phyloP scores from a whole-genome alignment of 257 asterid genomes.

The Fraxinus cuspidata region DNA sequence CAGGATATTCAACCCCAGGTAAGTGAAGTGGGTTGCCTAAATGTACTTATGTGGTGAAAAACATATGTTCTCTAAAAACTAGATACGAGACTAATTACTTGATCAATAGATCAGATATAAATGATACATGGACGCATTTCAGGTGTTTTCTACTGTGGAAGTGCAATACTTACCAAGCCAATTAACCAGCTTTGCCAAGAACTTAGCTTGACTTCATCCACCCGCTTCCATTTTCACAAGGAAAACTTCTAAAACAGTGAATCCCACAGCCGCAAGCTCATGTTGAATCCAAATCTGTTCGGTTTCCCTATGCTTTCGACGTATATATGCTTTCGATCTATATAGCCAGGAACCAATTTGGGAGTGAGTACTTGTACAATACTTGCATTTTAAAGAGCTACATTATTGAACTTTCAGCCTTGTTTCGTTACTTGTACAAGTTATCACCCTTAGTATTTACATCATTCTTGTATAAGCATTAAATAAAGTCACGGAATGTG shows the following conservation, averaged over 20 bases:
- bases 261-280: not conserved
- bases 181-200: conserved; percentile 67
- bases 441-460: not conserved
- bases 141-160: conserved; percentile 95
- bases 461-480: too few species aligned
- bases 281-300: not conserved
- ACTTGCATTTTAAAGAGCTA: not conserved
- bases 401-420: not conserved
- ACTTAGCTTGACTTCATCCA: conserved; percentile 62
- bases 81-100: too few species aligned
- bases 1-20: too few species aligned
- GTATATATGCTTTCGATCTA: not conserved
- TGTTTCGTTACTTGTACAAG: conserved; percentile 33
- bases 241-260: conserved; percentile 64
- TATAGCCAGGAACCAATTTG: not conserved
- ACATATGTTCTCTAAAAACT: too few species aligned
- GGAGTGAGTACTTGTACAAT: not conserved
- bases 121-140: conserved; percentile 24
- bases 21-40: too few species aligned
- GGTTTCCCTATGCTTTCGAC: not conserved
- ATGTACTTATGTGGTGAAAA: not conserved
- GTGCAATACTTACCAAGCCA: conserved; percentile 56
- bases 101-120: not conserved
- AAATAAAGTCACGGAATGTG: not conserved
- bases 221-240: conserved; percentile 86